Conservation (phyloP, 176 grass and related monocot species). For the Stipa capillata region DNA sequence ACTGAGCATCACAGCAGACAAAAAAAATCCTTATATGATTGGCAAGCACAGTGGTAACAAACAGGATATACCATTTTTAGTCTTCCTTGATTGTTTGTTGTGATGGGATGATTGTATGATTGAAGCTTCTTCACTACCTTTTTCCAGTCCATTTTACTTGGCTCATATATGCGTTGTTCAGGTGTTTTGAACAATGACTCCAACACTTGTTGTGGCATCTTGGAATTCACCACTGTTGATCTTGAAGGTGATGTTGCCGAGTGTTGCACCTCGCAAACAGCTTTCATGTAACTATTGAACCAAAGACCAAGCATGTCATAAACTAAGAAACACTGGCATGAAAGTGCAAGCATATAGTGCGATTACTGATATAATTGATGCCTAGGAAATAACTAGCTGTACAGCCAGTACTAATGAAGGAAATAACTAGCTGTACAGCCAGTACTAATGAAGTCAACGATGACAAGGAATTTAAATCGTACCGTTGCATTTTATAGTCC, state of each 20-base stretch:
- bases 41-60: not conserved
- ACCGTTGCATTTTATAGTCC: not conserved
- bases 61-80: slow-evolving; percentile 31
- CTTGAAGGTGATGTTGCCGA: slow-evolving; percentile 9
- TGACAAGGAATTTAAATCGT: not conserved
- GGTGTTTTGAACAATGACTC: slow-evolving; percentile 68
- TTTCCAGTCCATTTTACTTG: slow-evolving; percentile 81
- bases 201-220: slow-evolving; percentile 55
- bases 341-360: not conserved
- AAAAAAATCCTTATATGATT: not conserved
- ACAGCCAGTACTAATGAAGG: not conserved
- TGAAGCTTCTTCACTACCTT: slow-evolving; percentile 65
- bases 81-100: slow-evolving; percentile 31
- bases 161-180: slow-evolving; percentile 24
- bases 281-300: slow-evolving; percentile 32
- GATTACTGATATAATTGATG: not conserved
- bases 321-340: not conserved
- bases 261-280: not conserved
- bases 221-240: slow-evolving; percentile 25
- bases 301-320: not conserved
- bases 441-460: not conserved
- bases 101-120: slow-evolving; percentile 28
- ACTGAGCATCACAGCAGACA: not conserved
- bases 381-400: not conserved
- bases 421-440: not conserved